A percentile compares a stretch with the other conserved stretches of the same genome.
These are phyloP conservation scores for Kalaharituber pfeilii DNA, from an alignment of 2,329 filamentous ascomycete genomes.

Conservation along the genomic window DNA sequence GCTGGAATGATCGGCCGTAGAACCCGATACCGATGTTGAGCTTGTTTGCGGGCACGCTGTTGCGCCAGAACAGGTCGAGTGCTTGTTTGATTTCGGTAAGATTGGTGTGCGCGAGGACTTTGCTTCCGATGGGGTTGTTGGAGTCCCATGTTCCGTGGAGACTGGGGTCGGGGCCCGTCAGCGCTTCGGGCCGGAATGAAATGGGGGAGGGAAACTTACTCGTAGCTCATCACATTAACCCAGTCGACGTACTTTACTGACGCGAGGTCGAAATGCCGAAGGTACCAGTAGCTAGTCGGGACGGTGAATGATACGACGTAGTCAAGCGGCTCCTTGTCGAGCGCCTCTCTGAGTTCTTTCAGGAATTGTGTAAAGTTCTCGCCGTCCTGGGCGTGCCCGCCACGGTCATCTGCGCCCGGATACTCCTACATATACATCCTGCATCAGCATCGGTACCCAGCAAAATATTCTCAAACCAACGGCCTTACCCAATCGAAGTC, in stretches of 20 bases:
- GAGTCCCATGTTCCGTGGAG: constrained; percentile 22
- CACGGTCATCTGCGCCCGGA: constrained; percentile 23
- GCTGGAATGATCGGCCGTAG: constrained; percentile 18
- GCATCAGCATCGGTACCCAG: constrained; percentile 5
- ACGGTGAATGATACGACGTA: constrained; percentile 22
- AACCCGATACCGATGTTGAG: constrained; percentile 18
- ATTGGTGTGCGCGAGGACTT: constrained; percentile 22
- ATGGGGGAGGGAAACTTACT: not conserved
- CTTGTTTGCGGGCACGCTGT: constrained; percentile 9
- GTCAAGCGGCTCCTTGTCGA: constrained; percentile 7
- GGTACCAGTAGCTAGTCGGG: constrained; percentile 23
- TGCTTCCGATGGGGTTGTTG: constrained; percentile 14
- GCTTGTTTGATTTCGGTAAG: constrained; percentile 24
- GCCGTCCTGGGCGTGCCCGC: constrained; percentile 20
- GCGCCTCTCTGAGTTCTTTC: constrained; percentile 10
- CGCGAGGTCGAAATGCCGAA: constrained; percentile 24
- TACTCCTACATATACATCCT: constrained; percentile 24
- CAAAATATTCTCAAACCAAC: not conserved
- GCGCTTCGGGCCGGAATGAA: not conserved
- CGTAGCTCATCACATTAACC: constrained; percentile 26
- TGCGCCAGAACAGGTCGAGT: constrained; percentile 24
- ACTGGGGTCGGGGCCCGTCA: constrained; percentile 2
- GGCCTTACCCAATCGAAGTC: constrained; percentile 19
- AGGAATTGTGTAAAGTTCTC: constrained; percentile 21
- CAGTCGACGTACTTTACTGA: constrained; percentile 23